These are phyloP conservation scores for Pilatotrama ljubarskyi DNA, from an alignment of 768 basidiomycete genomes.

Conservation along the genomic window DNA sequence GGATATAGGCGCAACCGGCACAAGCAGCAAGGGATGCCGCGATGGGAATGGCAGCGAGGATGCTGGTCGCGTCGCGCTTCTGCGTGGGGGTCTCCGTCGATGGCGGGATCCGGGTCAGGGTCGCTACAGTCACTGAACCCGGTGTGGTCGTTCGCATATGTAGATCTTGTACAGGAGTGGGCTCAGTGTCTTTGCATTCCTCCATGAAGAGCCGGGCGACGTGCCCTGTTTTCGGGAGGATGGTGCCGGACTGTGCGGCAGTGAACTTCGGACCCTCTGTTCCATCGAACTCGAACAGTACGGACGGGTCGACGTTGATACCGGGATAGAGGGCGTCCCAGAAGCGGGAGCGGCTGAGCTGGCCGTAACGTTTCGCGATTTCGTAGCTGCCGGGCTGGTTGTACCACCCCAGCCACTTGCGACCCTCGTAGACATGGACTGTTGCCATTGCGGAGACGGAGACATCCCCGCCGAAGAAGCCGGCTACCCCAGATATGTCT, in stretches of 20 bases:
- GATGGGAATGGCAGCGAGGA: not conserved
- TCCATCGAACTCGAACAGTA: constrained; percentile 16
- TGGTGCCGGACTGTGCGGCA: constrained; percentile 7
- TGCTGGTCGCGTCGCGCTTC: not conserved
- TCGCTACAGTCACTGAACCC: not conserved
- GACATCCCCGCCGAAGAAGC: constrained; percentile 20
- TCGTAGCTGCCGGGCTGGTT: constrained; percentile 20
- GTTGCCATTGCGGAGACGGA: constrained; percentile 18
- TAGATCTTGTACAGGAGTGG: not conserved
- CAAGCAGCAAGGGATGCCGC: not conserved
- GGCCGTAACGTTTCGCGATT: constrained; percentile 19
- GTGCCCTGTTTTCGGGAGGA: constrained; percentile 14
- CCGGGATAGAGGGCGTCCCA: constrained; percentile 21
- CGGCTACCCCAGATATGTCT: constrained; percentile 17
- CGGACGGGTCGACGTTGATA: constrained; percentile 17
- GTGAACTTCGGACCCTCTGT: constrained; percentile 10
- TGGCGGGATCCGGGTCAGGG: not conserved
- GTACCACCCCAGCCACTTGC: constrained; percentile 21
- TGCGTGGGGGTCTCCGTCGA: not conserved
- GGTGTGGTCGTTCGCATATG: not conserved
- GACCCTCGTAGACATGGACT: constrained; percentile 16
- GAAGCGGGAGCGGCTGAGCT: constrained; percentile 17
- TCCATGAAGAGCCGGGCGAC: constrained; percentile 10
- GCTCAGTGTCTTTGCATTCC: not conserved
- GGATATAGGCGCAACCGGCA: not conserved